These are phyloP conservation scores for Astrothelium macrocarpum DNA, from an alignment of 495 filamentous ascomycete species.

Conservation along the genomic window DNA sequence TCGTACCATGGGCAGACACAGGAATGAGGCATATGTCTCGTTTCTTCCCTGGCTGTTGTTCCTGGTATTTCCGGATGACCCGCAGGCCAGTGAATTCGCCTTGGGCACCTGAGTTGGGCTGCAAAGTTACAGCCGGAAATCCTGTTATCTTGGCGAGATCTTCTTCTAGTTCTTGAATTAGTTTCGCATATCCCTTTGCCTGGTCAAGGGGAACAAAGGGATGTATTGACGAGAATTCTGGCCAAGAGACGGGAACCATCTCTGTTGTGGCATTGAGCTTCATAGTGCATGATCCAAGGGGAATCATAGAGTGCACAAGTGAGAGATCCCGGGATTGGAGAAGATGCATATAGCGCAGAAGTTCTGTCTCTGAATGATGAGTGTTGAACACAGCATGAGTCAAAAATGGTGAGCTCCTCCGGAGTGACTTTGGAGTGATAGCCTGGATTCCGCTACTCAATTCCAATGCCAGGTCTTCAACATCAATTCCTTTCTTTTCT, in stretches of 20 bases:
- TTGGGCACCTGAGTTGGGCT: conserved; percentile 95
- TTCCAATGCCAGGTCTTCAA: conserved; percentile 29
- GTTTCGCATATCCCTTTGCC: conserved; percentile 55
- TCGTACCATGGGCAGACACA: conserved; percentile 93
- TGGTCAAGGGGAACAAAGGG: conserved; percentile 61
- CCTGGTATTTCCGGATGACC: conserved; percentile 79
- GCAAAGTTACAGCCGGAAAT: conserved; percentile 81
- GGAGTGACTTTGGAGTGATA: conserved; percentile 36
- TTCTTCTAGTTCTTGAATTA: conserved; percentile 62
- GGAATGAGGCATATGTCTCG: conserved; percentile 95
- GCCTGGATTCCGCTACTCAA: conserved; percentile 12
- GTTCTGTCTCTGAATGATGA: conserved; percentile 92
- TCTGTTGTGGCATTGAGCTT: conserved; percentile 95
- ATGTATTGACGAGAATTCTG: conserved; percentile 78
- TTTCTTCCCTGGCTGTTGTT: conserved; percentile 51
- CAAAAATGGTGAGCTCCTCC: conserved; percentile 65
- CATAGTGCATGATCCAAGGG: conserved; percentile 98
- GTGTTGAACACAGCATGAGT: conserved; percentile 95
- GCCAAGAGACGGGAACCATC: conserved; percentile 82
- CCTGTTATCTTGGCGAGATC: conserved; percentile 83
- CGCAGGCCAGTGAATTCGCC: conserved; percentile 94
- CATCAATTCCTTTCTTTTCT: conserved; percentile 19
- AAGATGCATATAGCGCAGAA: conserved; percentile 90
- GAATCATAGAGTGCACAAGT: conserved; percentile 96
- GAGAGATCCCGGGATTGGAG: conserved; percentile 94